Evolutionary conservation across 305 asterid species (phyloP).

Genomic region (Rubia tinctorum): DNA sequence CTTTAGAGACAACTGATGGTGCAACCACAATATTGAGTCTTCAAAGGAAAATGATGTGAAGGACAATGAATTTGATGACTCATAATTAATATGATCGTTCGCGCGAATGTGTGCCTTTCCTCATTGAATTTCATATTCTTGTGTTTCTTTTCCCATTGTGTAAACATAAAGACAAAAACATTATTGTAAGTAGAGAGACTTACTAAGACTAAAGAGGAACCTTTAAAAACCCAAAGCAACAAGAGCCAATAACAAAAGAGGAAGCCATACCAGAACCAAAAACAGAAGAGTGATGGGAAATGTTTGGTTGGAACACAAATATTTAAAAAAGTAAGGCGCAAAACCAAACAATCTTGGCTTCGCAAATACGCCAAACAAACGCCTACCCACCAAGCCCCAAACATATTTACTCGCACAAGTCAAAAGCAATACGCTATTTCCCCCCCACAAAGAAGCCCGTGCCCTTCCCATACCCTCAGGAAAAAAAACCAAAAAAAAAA

Average conservation of each 20-base stretch:
- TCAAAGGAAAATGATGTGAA: too few species aligned
- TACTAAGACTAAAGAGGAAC: neutral
- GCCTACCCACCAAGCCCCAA: conserved; percentile 6
- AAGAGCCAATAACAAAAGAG: neutral
- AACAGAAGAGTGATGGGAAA: neutral
- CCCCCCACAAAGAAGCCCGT: neutral
- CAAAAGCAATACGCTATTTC: neutral
- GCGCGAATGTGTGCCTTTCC: too few species aligned
- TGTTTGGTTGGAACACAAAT: neutral
- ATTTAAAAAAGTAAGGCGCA: conserved; percentile 2
- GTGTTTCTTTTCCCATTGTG: too few species aligned
- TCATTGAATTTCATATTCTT: too few species aligned
- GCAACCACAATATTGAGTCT: too few species aligned
- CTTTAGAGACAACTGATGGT: too few species aligned
- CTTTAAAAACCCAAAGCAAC: neutral
- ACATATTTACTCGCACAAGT: neutral
- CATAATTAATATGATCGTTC: too few species aligned
- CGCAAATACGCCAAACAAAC: neutral
- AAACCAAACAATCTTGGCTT: neutral
- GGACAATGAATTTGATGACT: too few species aligned
- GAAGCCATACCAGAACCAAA: neutral
- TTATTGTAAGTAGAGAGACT: too few species aligned
- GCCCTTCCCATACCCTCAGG: conserved; percentile 2
- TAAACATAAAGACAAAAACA: too few species aligned
- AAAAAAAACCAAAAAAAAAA: neutral